Evolutionary conservation across 345 rosid genomes (phyloP).

Genomic region (Melaleuca quinquenervia): DNA sequence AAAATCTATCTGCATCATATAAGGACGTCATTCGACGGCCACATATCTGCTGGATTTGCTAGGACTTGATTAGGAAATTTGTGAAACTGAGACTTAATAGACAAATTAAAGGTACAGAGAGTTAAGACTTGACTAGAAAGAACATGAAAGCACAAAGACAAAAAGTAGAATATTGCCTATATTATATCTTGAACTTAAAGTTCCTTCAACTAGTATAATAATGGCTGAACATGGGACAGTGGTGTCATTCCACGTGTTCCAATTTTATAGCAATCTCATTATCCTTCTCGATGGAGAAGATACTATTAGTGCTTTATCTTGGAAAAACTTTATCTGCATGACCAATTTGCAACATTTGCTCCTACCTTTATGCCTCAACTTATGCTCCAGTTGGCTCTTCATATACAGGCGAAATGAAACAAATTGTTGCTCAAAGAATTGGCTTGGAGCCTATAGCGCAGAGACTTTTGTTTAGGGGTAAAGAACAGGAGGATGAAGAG

Average conservation of each 20-base stretch:
- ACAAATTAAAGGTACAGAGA: too few relatives aligned
- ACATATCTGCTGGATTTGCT: neutral
- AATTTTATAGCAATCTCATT: neutral
- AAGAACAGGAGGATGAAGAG: conserved; percentile 58
- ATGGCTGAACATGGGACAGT: neutral
- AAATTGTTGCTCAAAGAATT: conserved; percentile 28
- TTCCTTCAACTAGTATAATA: neutral
- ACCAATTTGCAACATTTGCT: neutral
- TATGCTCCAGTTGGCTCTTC: neutral
- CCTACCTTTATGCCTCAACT: neutral
- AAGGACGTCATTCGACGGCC: neutral
- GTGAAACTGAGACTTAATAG: neutral
- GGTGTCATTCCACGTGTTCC: neutral
- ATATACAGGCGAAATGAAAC: conserved; percentile 56
- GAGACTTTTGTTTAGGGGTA: conserved; percentile 68
- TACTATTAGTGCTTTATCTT: neutral
- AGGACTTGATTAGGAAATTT: neutral
- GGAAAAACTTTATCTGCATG: neutral
- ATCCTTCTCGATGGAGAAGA: neutral
- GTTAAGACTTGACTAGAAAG: neutral
- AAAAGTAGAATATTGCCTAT: neutral
- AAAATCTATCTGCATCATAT: neutral
- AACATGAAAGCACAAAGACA: neutral
- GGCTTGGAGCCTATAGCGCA: conserved; percentile 36
- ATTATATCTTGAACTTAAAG: neutral